Evolutionary conservation across 495 filamentous ascomycete genomes (phyloP).

Genomic region (Recurvomyces mirabilis): DNA sequence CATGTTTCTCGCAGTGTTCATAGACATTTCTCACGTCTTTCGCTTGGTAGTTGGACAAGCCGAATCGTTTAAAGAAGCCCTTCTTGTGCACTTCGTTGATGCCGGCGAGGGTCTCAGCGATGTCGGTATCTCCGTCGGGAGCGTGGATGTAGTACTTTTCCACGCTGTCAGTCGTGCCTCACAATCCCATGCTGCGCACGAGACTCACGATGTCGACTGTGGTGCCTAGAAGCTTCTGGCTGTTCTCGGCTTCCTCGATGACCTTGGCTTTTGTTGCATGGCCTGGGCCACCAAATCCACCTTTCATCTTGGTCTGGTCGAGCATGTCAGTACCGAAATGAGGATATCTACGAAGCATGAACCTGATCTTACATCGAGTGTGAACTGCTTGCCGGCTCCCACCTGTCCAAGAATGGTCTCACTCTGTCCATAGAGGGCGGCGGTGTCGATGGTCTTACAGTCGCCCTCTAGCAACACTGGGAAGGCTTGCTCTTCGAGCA

Average conservation of each 20-base stretch:
- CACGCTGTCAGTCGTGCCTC: too few species aligned
- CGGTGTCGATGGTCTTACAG: constrained; percentile 13
- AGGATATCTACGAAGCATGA: neutral
- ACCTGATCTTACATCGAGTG: constrained; percentile 31
- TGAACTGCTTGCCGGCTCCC: constrained; percentile 26
- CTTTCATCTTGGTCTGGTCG: constrained; percentile 10
- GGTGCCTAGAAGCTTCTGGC: constrained; percentile 26
- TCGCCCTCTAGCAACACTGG: constrained; percentile 9
- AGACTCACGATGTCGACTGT: constrained; percentile 38
- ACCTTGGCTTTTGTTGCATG: constrained; percentile 25
- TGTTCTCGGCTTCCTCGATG: constrained; percentile 25
- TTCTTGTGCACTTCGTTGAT: constrained; percentile 33
- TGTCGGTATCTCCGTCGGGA: constrained; percentile 31
- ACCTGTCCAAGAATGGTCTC: constrained; percentile 28
- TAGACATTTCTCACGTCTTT: constrained; percentile 36
- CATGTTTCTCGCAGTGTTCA: constrained; percentile 31
- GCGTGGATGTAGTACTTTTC: constrained; percentile 41
- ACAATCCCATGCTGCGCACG: too few species aligned
- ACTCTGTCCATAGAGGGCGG: constrained; percentile 18
- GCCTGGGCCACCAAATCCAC: constrained; percentile 19
- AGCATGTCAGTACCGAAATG: neutral
- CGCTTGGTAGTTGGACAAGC: constrained; percentile 39
- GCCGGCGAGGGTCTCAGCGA: constrained; percentile 33
- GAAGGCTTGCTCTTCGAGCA: too few species aligned
- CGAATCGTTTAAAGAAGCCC: constrained; percentile 39